phyloP scores from a whole-genome alignment of 129 eudicot species.

The Sambucus nigra region DNA sequence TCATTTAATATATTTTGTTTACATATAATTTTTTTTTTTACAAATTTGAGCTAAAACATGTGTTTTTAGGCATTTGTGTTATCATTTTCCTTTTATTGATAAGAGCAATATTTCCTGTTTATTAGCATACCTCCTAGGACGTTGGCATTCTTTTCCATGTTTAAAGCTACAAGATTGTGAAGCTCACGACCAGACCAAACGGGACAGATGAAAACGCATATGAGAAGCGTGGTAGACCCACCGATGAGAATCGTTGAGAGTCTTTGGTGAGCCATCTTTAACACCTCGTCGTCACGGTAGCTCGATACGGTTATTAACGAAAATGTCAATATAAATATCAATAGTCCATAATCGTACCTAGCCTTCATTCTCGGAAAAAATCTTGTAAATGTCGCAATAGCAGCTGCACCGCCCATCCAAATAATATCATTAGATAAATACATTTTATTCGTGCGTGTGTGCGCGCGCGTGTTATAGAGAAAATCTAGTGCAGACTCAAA shows the following conservation, averaged over 20 bases:
- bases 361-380: constrained; percentile 64
- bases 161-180: constrained; percentile 36
- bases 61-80: no score
- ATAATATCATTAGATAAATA: no score
- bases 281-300: constrained; percentile 35
- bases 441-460: no score
- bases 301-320: constrained; percentile 55
- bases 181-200: constrained; percentile 89
- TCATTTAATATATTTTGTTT: no score
- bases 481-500: no score
- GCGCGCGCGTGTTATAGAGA: no score
- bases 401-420: no score
- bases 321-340: constrained; percentile 69
- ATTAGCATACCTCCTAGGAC: constrained; percentile 61
- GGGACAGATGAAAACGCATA: constrained; percentile 45
- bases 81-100: no score
- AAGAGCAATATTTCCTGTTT: no score
- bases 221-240: constrained; percentile 30
- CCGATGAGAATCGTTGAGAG: constrained; percentile 58
- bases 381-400: constrained; percentile 43
- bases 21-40: no score
- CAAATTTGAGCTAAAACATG: no score
- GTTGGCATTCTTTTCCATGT: constrained; percentile 44
- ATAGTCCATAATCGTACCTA: constrained; percentile 69
- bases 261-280: constrained; percentile 47